Evolutionary conservation across 73 alveolate genomes (phyloP).

Genomic region (Uronychia setigera): DNA sequence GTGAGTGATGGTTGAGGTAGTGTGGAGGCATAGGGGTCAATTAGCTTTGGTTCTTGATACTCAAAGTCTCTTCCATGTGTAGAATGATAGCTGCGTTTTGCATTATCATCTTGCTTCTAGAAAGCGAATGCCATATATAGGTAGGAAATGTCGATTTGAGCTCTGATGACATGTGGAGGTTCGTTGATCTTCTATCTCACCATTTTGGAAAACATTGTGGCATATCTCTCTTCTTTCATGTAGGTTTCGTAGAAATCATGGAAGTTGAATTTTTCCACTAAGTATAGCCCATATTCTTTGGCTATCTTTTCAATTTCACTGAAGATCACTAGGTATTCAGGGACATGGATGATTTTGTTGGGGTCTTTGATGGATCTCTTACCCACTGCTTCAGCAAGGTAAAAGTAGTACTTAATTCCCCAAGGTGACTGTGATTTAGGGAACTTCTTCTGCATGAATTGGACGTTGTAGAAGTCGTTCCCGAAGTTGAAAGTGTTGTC

Average conservation of each 20-base stretch:
- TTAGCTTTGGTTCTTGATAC: neutral
- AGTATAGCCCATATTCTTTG: conserved; percentile 72
- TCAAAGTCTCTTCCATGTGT: too few relatives aligned
- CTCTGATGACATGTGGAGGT: too few relatives aligned
- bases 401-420: conserved; percentile 93
- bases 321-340: conserved; percentile 83
- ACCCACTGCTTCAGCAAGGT: conserved; percentile 88
- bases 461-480: conserved; percentile 77
- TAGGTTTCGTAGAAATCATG: conserved; percentile 83
- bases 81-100: too few relatives aligned
- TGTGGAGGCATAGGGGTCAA: too few relatives aligned
- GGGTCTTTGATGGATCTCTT: conserved; percentile 62
- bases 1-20: too few relatives aligned
- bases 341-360: conserved; percentile 76
- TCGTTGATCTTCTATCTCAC: too few relatives aligned
- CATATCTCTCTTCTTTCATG: conserved; percentile 27
- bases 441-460: conserved; percentile 68
- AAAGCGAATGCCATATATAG: conserved; percentile 53
- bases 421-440: conserved; percentile 72
- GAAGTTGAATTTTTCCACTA: conserved; percentile 78
- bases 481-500: conserved; percentile 76
- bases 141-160: conserved; percentile 55
- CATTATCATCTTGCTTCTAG: conserved; percentile 33
- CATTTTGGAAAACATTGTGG: conserved; percentile 29
- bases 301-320: conserved; percentile 78